Percentiles rank a stretch among this genome's conserved stretches.
Evolutionary conservation across 176 grass and related monocot genomes (phyloP).

Genomic region (Areca catechu): DNA sequence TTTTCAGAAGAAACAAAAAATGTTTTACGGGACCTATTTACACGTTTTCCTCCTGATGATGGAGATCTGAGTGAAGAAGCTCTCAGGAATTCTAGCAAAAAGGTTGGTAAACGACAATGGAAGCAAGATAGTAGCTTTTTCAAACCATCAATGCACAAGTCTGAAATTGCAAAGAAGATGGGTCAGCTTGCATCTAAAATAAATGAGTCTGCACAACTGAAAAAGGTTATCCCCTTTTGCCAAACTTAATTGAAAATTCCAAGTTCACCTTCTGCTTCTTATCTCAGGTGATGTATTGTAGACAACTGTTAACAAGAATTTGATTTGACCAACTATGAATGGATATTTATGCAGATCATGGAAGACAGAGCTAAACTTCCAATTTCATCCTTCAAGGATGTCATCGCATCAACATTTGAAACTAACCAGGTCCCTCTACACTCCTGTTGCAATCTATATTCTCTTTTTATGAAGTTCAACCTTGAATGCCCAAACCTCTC

Average conservation of each 20-base stretch:
- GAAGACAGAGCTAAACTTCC: constrained; percentile 87
- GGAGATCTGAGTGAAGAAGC: constrained; percentile 41
- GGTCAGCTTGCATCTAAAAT: constrained; percentile 56
- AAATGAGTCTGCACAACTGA: constrained; percentile 45
- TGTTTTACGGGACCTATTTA: constrained; percentile 76
- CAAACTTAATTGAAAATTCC: not conserved
- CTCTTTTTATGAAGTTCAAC: not conserved
- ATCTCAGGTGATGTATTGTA: not conserved
- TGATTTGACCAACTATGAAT: constrained; percentile 23
- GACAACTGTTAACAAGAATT: not conserved
- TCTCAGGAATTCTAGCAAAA: constrained; percentile 29
- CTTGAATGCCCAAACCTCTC: not conserved
- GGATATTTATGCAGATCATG: constrained; percentile 41
- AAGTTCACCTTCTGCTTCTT: not conserved
- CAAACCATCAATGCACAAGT: constrained; percentile 48
- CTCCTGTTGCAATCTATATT: not conserved
- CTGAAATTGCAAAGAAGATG: constrained; percentile 56
- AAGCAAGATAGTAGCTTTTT: constrained; percentile 60
- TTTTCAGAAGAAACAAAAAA: constrained; percentile 64
- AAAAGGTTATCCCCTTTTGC: constrained; percentile 35
- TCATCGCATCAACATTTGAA: constrained; percentile 68
- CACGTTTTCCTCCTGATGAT: constrained; percentile 70
- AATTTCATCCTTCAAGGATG: constrained; percentile 75
- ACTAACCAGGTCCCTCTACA: constrained; percentile 64
- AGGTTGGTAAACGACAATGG: constrained; percentile 27